Conservation (phyloP, 1,284 basidiomycete genomes). For the Stereum hirsutum region DNA sequence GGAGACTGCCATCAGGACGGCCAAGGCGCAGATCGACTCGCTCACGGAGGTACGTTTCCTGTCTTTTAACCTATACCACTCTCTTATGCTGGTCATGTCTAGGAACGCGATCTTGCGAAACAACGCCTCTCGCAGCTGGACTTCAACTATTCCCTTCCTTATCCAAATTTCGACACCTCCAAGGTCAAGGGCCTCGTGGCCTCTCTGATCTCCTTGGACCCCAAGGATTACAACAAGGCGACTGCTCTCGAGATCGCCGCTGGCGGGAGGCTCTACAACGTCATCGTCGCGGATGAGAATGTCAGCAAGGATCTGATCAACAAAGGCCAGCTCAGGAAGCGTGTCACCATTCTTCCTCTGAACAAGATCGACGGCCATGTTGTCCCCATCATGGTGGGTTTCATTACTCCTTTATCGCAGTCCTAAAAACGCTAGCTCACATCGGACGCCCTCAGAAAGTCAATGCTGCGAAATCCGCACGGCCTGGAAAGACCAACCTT, state of each 20-base stretch:
- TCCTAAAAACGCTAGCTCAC: background rate
- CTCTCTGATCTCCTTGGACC: constrained; percentile 69
- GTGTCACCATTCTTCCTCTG: constrained; percentile 90
- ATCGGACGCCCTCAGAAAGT: constrained; percentile 58
- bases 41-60: constrained; percentile 54
- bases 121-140: constrained; percentile 67
- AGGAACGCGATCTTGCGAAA: constrained; percentile 71
- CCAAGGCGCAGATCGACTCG: constrained; percentile 47
- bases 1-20: constrained; percentile 47
- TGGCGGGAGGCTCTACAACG: constrained; percentile 88
- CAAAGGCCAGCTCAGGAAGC: constrained; percentile 79
- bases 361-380: constrained; percentile 81
- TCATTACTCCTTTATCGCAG: background rate
- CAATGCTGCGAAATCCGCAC: constrained; percentile 65
- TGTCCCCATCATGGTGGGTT: constrained; percentile 52
- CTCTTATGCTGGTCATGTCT: background rate
- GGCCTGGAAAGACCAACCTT: constrained; percentile 76
- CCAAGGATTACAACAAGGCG: constrained; percentile 67
- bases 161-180: constrained; percentile 75
- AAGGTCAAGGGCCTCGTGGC: constrained; percentile 95
- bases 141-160: constrained; percentile 79
- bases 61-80: background rate
- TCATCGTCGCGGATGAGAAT: constrained; percentile 87
- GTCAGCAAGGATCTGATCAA: constrained; percentile 83
- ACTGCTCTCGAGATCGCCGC: constrained; percentile 94